These are phyloP conservation scores for Groenewaldozyma auringiensis DNA, from an alignment of 1,139 yeast genomes.

Conservation along the genomic window DNA sequence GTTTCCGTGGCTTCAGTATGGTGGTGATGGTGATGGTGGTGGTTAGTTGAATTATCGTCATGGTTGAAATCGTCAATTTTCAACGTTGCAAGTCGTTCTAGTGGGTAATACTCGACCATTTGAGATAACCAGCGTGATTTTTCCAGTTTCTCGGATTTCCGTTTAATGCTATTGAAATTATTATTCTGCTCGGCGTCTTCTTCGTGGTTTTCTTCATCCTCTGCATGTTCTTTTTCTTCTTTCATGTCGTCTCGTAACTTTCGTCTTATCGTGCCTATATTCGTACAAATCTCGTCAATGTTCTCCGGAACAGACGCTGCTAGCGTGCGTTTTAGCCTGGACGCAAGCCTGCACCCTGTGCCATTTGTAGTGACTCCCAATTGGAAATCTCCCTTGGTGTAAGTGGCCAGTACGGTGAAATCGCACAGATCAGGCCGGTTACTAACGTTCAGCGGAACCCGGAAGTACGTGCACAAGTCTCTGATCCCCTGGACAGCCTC, in stretches of 20 bases:
- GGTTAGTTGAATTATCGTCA: constrained; percentile 3
- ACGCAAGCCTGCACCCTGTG: constrained; percentile 82
- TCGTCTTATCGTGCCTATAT: constrained; percentile 59
- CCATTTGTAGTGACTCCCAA: constrained; percentile 82
- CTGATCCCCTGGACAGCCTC: not conserved
- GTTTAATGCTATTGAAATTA: constrained; percentile 38
- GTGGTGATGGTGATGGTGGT: not conserved
- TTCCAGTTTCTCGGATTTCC: constrained; percentile 35
- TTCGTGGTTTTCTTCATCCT: constrained; percentile 48
- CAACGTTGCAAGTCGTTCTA: constrained; percentile 50
- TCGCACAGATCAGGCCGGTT: constrained; percentile 68
- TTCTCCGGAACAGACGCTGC: constrained; percentile 58
- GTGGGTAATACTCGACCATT: constrained; percentile 85
- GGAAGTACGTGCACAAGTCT: constrained; percentile 43
- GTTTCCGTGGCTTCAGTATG: constrained; percentile 7
- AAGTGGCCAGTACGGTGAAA: constrained; percentile 69
- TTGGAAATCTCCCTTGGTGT: constrained; percentile 65
- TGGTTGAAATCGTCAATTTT: constrained; percentile 47
- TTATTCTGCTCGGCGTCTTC: constrained; percentile 62
- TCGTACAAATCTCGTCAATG: constrained; percentile 59
- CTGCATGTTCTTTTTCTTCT: constrained; percentile 34
- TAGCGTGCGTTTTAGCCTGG: constrained; percentile 69
- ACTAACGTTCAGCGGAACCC: constrained; percentile 77
- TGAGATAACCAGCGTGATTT: constrained; percentile 83
- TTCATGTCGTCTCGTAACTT: constrained; percentile 12